A percentile compares a stretch with the other conserved stretches of the same genome.
phyloP scores from a whole-genome alignment of 1,139 yeast species.

The Entelexis sorbosivorans region DNA sequence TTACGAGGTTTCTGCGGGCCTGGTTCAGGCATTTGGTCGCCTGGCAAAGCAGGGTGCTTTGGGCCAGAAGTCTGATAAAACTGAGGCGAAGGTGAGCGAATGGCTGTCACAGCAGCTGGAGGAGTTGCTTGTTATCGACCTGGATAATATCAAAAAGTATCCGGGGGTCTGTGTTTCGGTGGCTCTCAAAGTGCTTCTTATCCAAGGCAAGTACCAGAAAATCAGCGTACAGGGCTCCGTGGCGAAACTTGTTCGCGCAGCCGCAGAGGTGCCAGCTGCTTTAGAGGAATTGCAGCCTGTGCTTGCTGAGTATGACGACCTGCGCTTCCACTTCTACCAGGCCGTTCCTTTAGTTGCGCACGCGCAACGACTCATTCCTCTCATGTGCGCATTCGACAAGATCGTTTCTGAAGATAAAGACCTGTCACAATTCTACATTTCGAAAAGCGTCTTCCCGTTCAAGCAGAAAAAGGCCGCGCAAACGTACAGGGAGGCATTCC shows the following conservation, averaged over 20 bases:
- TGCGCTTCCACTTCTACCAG: constrained; percentile 17
- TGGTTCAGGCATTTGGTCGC: constrained; percentile 61
- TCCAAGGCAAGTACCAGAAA: constrained; percentile 21
- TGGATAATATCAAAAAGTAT: not conserved
- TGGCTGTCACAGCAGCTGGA: constrained; percentile 22
- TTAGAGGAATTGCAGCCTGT: constrained; percentile 9
- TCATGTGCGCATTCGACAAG: constrained; percentile 14
- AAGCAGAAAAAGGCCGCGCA: constrained; percentile 13
- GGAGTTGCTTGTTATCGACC: constrained; percentile 11
- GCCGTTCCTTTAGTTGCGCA: constrained; percentile 5
- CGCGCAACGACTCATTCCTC: constrained; percentile 3
- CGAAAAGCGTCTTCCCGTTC: constrained; percentile 23
- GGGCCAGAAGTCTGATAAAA: not conserved
- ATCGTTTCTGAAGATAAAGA: constrained; percentile 13
- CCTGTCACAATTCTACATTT: constrained; percentile 9
- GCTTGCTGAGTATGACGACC: constrained; percentile 21
- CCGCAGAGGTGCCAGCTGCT: not conserved
- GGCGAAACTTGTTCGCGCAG: constrained; percentile 1
- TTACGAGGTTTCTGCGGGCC: constrained; percentile 12
- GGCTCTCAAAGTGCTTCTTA: constrained; percentile 20
- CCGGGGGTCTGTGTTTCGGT: constrained; percentile 13
- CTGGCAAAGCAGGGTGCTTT: constrained; percentile 45
- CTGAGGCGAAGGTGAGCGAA: constrained; percentile 8
- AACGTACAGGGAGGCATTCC: constrained; percentile 39
- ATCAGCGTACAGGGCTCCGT: constrained; percentile 6